phyloP scores from a whole-genome alignment of 768 basidiomycete genomes.

The Tricholoma terreum region DNA sequence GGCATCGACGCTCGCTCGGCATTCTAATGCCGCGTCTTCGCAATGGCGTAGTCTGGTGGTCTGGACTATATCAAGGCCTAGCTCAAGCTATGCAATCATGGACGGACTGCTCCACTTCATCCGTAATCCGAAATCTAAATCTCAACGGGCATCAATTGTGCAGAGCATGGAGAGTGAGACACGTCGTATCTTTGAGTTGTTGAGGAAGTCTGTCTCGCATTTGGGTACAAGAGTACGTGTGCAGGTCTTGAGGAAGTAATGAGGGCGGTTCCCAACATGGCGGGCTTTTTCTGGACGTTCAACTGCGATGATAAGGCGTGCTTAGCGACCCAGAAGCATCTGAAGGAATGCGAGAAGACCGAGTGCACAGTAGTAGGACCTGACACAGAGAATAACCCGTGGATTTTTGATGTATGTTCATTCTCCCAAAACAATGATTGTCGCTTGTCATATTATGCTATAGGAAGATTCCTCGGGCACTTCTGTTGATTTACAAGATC shows the following conservation, averaged over 20 bases:
- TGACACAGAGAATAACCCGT: slow-evolving; percentile 12
- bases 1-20: no score
- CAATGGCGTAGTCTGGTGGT: no score
- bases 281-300: slow-evolving; percentile 15
- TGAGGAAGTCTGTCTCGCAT: slow-evolving; percentile 1
- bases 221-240: slow-evolving; percentile 13
- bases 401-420: slow-evolving; percentile 10
- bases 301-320: slow-evolving; percentile 4
- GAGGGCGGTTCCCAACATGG: slow-evolving; percentile 12
- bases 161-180: slow-evolving; percentile 6
- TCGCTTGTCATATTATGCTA: background rate
- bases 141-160: no score
- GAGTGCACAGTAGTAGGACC: slow-evolving; percentile 7
- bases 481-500: background rate
- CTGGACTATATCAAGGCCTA: no score
- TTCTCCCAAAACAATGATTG: background rate
- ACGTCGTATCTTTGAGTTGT: slow-evolving; percentile 4
- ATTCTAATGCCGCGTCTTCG: no score
- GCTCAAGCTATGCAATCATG: no score
- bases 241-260: slow-evolving; percentile 8
- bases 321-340: background rate
- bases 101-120: no score
- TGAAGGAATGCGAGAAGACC: background rate
- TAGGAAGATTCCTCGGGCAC: background rate
- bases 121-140: no score